Evolutionary conservation across 148 eudicot genomes (phyloP).

Genomic region (Amaranthus cruentus): DNA sequence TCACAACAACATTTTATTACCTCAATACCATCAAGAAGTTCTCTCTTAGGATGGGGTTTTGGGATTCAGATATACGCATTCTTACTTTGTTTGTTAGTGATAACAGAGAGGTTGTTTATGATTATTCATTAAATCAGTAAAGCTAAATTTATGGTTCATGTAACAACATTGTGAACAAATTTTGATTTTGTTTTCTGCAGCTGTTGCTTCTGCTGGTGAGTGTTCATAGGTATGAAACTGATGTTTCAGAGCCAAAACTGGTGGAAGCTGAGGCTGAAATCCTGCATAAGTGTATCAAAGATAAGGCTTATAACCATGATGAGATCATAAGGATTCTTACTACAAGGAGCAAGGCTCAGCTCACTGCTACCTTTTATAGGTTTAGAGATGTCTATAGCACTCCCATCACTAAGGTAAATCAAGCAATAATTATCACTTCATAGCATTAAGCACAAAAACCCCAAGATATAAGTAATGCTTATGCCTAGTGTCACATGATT

Average conservation of each 20-base stretch:
- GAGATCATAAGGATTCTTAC: constrained; percentile 65
- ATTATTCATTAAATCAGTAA: no score
- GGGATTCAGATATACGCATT: no score
- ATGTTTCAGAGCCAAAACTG: constrained; percentile 42
- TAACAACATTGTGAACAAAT: not conserved
- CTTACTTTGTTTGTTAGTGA: no score
- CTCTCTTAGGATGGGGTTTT: no score
- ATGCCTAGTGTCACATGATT: no score
- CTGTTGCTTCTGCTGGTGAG: constrained; percentile 63
- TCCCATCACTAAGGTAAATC: constrained; percentile 67
- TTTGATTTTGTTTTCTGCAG: constrained; percentile 31
- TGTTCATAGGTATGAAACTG: constrained; percentile 55
- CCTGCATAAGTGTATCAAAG: constrained; percentile 48
- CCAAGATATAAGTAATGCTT: no score
- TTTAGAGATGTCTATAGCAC: constrained; percentile 61
- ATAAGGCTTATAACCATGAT: constrained; percentile 49
- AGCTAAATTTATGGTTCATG: no score
- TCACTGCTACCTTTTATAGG: constrained; percentile 64
- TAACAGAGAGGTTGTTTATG: no score
- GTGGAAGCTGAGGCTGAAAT: constrained; percentile 61
- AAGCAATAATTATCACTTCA: no score
- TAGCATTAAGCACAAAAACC: no score
- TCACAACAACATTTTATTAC: no score
- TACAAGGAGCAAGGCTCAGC: constrained; percentile 84
- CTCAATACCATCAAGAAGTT: no score